Conservation (phyloP, 345 rosid species). For the thale cress (Arabidopsis thaliana) region DNA sequence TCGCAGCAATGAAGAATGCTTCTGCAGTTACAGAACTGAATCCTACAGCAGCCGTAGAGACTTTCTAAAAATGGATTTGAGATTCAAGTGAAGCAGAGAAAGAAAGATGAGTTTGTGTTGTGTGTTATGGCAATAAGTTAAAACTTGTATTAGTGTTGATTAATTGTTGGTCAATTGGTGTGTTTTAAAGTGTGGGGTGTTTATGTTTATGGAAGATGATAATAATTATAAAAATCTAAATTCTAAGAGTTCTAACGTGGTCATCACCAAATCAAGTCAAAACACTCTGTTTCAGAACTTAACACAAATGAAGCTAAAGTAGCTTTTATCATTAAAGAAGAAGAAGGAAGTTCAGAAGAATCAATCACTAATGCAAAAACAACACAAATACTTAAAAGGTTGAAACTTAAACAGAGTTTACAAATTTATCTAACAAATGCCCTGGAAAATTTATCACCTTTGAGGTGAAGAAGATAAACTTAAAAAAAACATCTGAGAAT, state of each 20-base stretch:
- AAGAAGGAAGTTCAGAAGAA: not conserved
- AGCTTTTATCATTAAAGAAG: not conserved
- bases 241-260: constrained; percentile 18
- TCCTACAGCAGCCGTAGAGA: constrained; percentile 57
- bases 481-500: constrained; percentile 5
- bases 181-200: constrained; percentile 36
- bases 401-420: constrained; percentile 19
- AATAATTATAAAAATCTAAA: constrained; percentile 21
- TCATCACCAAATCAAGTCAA: not conserved
- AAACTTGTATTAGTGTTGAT: constrained; percentile 20
- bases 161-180: constrained; percentile 39
- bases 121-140: constrained; percentile 39
- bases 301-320: not conserved
- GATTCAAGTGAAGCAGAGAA: constrained; percentile 7
- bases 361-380: not conserved
- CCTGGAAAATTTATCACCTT: constrained; percentile 21
- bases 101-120: constrained; percentile 24
- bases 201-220: constrained; percentile 35
- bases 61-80: constrained; percentile 25
- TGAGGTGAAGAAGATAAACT: constrained; percentile 24
- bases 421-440: constrained; percentile 19
- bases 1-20: constrained; percentile 77
- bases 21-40: constrained; percentile 42
- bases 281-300: constrained; percentile 22
- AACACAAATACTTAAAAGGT: constrained; percentile 4